A percentile compares a stretch with the other conserved stretches of the same genome.
phyloP scores from a whole-genome alignment of 441 rosid species.

The Sinapis alba region DNA sequence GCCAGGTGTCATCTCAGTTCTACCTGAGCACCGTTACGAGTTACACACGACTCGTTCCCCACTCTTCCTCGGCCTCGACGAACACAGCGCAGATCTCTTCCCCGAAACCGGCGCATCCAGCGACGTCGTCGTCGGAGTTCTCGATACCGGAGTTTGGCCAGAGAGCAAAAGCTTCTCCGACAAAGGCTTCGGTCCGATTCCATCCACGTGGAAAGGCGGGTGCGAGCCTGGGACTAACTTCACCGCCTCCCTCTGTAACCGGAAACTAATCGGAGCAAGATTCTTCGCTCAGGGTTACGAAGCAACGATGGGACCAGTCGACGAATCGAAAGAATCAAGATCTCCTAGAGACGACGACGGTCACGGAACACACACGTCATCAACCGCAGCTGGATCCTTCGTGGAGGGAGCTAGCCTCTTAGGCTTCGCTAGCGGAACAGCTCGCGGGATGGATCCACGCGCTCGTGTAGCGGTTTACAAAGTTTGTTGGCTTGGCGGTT shows the following conservation, averaged over 20 bases:
- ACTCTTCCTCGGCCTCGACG: conserved; percentile 64
- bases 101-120: conserved; percentile 45
- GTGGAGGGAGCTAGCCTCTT: conserved; percentile 57
- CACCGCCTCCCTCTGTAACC: conserved; percentile 51
- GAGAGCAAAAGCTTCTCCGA: conserved; percentile 67
- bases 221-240: conserved; percentile 67
- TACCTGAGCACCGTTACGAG: conserved; percentile 65
- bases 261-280: conserved; percentile 69
- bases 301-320: conserved; percentile 46
- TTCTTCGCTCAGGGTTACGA: conserved; percentile 66
- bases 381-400: conserved; percentile 57
- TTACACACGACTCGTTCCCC: conserved; percentile 76
- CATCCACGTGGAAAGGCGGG: conserved; percentile 60
- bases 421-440: conserved; percentile 54
- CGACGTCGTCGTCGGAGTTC: conserved; percentile 64
- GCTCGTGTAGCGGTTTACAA: conserved; percentile 2
- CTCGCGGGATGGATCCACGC: conserved; percentile 58
- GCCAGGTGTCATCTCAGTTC: conserved; percentile 60
- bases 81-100: conserved; percentile 34
- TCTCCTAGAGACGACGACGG: conserved; percentile 61
- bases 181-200: conserved; percentile 57
- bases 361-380: conserved; percentile 62
- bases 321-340: conserved; percentile 51
- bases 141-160: conserved; percentile 85
- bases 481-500: not conserved